A percentile compares a stretch with the other conserved stretches of the same genome.
These are phyloP conservation scores for Tolypocladium tundrense DNA, from an alignment of 2,329 filamentous ascomycete genomes.

Conservation along the genomic window DNA sequence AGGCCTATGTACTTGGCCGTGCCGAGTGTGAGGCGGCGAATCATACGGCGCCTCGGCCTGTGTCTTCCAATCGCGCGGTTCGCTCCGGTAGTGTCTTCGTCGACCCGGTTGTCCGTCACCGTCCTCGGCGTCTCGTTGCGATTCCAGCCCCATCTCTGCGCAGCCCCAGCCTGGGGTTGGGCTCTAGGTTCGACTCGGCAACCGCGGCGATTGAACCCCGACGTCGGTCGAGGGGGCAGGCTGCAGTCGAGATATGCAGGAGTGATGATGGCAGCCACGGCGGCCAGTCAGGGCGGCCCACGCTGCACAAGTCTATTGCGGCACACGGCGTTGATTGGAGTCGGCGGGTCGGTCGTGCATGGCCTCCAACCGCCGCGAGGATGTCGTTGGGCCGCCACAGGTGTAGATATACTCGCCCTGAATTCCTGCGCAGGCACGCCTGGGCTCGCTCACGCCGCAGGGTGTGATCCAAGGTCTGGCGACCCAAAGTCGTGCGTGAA, in stretches of 20 bases:
- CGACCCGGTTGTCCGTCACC: slow-evolving; percentile 16
- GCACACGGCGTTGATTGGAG: slow-evolving; percentile 9
- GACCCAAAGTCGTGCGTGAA: background rate
- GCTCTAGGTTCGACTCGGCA: slow-evolving; percentile 9
- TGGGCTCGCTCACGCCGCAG: background rate
- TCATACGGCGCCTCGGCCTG: slow-evolving; percentile 10
- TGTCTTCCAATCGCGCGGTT: slow-evolving; percentile 6
- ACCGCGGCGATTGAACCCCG: slow-evolving; percentile 3
- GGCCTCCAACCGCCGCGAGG: slow-evolving; percentile 1
- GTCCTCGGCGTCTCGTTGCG: slow-evolving; percentile 18
- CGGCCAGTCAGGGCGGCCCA: slow-evolving; percentile 14
- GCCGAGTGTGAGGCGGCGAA: slow-evolving; percentile 17
- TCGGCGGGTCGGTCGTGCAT: slow-evolving; percentile 7
- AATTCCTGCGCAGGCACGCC: background rate
- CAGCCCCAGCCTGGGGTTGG: slow-evolving; percentile 14
- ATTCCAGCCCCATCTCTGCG: slow-evolving; percentile 20
- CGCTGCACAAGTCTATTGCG: slow-evolving; percentile 11
- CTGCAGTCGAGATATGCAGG: slow-evolving; percentile 4
- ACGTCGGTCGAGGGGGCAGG: slow-evolving; percentile 7
- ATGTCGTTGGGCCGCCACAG: slow-evolving; percentile 1
- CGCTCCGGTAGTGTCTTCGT: slow-evolving; percentile 13
- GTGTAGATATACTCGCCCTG: background rate
- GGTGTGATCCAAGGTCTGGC: background rate
- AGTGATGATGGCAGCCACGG: slow-evolving; percentile 3
- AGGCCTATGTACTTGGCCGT: slow-evolving; percentile 20